Base-by-base conservation (phyloP, 306 rosid genomes). In the Trifolium fragiferum region DNA sequence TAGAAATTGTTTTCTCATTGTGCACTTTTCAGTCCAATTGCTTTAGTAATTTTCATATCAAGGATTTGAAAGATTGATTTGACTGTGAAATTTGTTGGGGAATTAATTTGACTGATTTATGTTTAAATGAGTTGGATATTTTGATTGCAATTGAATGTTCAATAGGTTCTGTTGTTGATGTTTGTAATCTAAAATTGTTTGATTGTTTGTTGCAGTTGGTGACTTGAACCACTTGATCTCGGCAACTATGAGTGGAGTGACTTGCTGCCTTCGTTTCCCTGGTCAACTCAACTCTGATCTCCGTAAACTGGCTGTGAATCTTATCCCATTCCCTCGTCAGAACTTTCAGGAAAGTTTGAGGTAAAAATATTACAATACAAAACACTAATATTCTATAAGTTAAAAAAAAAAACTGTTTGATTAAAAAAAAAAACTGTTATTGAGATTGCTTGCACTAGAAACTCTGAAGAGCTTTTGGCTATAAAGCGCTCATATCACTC, bases 201-300 rank as follows among this genome's bases (percentile, higher is more conserved):
- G 11, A 43, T 69, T 44, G 57, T 55, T 53, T 59, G 72, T 75
- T 81, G 78, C 87, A 86, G 89, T 86, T 78, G 89, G 89, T 49
- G 89, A 86, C 75, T 76, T 86, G 80, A 86, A 86, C 80, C 89
- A 83, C 73, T 62, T 86, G 76, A 86, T 86, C 82, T 86, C 89
- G 7, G 89, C 89, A 10, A 86, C 89, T 72, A 86, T 86, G 89
- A 86, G 89, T 81, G 89, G 89, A 8, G 89, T 86, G 51, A 86
- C 90, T 43, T 86, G 90, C 82, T 83, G 90, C 72, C 86, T 86
- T 67, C 83, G 90, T 32, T 86, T 86, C 82, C 89, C 90, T 0
- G 87, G 90, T 63, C 90, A 86, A 58, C 87, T 86, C 53, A 86
- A 86, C 82, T 86, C 90, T 64, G 90, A 86, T 76, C 84, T 86